Base-by-base conservation (phyloP, 257 asterid species). In the Striga asiatica region DNA sequence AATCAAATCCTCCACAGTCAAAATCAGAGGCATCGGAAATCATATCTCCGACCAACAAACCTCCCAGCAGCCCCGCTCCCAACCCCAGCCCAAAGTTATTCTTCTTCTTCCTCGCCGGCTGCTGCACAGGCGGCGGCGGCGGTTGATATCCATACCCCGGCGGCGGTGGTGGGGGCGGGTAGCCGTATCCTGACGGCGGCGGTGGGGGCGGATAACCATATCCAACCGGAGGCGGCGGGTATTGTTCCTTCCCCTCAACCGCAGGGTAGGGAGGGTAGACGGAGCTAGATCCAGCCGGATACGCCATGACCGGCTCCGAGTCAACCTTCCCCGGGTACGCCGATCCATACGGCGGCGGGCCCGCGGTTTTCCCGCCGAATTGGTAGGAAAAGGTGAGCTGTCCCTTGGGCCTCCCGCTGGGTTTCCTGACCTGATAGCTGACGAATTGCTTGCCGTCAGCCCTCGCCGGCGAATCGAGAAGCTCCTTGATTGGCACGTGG, bases 11-110 rank as follows among this genome's bases (percentile, higher is more conserved):
- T 2, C 81, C 75, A 29, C 38, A 32, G 3, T 61, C 94, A 19
- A 39, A 71, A 43, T 75, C 94, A 50, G n/a, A 74, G 1, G 27
- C 80, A 56, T 81, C 96, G 6, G 94, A 80, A 28, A 86, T 17
- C 77, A 66, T 62, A 71, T 86, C 92, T 14, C 95, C 95, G 17
- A 86, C 37, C 67, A 86, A 54, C 22, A 86, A 20, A 20, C 95
- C 95, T 21, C 95, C 95, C 6, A 86, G 69, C 56, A 86, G 66
- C 22, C 95, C 97, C 2, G 93, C 97, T 10, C 95, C 97, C 29
- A 84, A 66, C 19, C 92, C 95, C 69, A 88, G 21, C 11, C 88
- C 95, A 21, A 72, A 56, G 48, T 74, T 74, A 27, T 74, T 80
- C 50, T 73, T 91, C 76, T 74, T 78, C 54, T 35, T 35, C 16